A percentile compares a stretch with the other conserved stretches of the same genome.
phyloP scores from a whole-genome alignment of 257 asterid species.

The Solanum appendiculatum region DNA sequence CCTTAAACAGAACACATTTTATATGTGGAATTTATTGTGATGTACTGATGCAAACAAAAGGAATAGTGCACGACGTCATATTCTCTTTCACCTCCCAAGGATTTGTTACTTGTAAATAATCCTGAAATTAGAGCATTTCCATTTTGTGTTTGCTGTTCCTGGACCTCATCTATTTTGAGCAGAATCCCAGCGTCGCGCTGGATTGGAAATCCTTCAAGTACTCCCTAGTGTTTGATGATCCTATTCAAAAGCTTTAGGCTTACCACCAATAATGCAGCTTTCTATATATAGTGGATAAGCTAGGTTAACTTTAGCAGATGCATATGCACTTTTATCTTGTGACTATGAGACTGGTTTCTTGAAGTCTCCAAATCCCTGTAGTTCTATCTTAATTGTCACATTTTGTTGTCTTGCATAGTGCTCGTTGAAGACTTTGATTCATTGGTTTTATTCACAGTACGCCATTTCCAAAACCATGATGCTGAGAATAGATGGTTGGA shows the following conservation, averaged over 20 bases:
- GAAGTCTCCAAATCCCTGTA: not conserved
- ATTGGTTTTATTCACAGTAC: not conserved
- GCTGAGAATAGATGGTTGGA: not conserved
- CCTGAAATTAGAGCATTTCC: not conserved
- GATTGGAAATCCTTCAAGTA: not conserved
- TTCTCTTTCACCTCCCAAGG: not conserved
- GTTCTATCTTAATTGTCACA: not conserved
- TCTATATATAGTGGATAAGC: not conserved
- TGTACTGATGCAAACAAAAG: not conserved
- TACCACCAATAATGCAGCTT: not conserved
- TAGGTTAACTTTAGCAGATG: not conserved
- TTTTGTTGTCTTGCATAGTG: not conserved
- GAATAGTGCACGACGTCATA: not conserved
- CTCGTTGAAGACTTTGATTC: not conserved
- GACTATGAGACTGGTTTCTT: not conserved
- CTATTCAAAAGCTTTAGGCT: not conserved
- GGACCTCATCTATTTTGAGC: not conserved
- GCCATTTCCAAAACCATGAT: not conserved
- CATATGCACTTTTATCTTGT: not conserved
- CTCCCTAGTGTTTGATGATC: not conserved
- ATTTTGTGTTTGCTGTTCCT: not conserved
- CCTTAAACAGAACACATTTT: not conserved
- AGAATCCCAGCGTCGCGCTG: not conserved
- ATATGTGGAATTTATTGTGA: not conserved
- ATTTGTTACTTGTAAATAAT: not conserved